Conservation (phyloP, 1,284 basidiomycete species). For the Anthracocystis setariae region DNA sequence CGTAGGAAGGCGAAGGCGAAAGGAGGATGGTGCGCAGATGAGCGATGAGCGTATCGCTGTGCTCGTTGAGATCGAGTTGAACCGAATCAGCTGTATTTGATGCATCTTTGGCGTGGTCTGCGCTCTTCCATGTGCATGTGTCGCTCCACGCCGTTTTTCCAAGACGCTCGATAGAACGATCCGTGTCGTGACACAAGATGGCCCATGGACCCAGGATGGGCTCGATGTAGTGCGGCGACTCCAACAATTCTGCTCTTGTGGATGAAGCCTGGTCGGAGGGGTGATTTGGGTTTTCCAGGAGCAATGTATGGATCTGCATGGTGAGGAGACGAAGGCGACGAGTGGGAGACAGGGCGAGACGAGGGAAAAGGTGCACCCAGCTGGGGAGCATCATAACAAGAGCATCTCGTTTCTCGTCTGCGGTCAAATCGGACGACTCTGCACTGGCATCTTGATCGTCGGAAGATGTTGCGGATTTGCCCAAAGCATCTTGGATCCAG, state of each 20-base stretch:
- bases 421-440: constrained; percentile 22
- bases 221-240: constrained; percentile 76
- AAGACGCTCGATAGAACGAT: constrained; percentile 73
- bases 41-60: constrained; percentile 30
- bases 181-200: constrained; percentile 78
- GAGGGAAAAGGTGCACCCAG: constrained; percentile 90
- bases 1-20: constrained; percentile 48
- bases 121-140: constrained; percentile 21
- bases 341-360: constrained; percentile 82
- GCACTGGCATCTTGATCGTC: constrained; percentile 62
- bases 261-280: constrained; percentile 34
- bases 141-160: constrained; percentile 73
- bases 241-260: constrained; percentile 73
- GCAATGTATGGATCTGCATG: constrained; percentile 76
- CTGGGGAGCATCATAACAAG: constrained; percentile 80
- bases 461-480: constrained; percentile 66
- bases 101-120: not conserved
- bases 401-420: constrained; percentile 68
- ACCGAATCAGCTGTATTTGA: not conserved
- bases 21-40: constrained; percentile 49
- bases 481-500: constrained; percentile 74
- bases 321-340: constrained; percentile 79
- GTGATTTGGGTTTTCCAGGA: constrained; percentile 71
- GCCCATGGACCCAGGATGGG: constrained; percentile 82
- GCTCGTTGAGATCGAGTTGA: constrained; percentile 25